Evolutionary conservation across 176 grass and related monocot species (phyloP), one percentile per base, ranked within the genome.

Genomic region (Paspalum notatum): DNA sequence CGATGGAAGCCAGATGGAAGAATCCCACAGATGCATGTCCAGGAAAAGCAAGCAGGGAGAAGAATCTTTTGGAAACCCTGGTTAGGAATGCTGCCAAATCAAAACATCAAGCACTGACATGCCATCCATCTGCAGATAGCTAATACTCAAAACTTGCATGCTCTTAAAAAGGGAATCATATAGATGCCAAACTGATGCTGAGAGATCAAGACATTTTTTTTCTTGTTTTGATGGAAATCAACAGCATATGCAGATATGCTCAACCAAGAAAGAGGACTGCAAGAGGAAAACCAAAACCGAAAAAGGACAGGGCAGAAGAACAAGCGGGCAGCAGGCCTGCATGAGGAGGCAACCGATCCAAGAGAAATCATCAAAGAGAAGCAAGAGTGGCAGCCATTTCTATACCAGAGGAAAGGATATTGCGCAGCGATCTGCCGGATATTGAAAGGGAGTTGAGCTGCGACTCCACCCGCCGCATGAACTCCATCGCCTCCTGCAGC

Each of bases 401-500:
- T 75, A 65, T 94, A 98, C 96, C 96, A 77, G 96, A 81, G 48
- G 96, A 88, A 16, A 93, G 80, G 88, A 93, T 95, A 76, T 85
- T 62, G 58, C 90, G 88, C 43, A 95, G 82, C 48, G 92, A 95
- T 69, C 92, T 85, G 78, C 91, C 87, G 72, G 92, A 85, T 68
- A 98, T 94, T 42, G 92, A 95, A 20, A 98, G 96, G 16, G 96
- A 90, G 89, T 80, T 98, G 62, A 98, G 84, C 66, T 98, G 96
- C 54, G 88, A 77, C 84, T 98, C 96, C 16, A 99, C 96, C 43
- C 84, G 87, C 46, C 90, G 64, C 75, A 99, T 80, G 71, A 99
- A 99, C 86, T 99, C 92, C 92, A 95, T 99, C 14, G 92, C 90
- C 66, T 99, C 96, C 60, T 99, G 92, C 76, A 99, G 82, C 84